Evolutionary conservation across 495 filamentous ascomycete genomes (phyloP), one percentile per base, ranked within the genome.

Genomic region (Daldinia grandis): DNA sequence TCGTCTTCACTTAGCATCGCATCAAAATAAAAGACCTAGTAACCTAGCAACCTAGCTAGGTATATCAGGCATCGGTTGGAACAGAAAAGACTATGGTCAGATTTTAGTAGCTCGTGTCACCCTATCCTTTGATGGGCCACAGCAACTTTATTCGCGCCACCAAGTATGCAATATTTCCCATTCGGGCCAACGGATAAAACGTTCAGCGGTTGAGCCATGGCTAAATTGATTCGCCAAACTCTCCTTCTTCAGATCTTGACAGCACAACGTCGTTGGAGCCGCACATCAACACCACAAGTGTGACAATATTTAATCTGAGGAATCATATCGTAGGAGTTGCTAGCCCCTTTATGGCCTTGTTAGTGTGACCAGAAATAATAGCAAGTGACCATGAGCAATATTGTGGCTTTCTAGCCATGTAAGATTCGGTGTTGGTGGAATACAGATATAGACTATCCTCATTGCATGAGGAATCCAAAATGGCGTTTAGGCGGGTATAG

Each of bases 91-190:
- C 2, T 47, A 47, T 24, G 24, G 21, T 10, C 19, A 24, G 19
- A 47, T 47, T 24, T 47, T 9, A 21, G 9, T 47, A 21, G 8
- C 19, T 47, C 42, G 42, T 47, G 8, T 47, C 14, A 9, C n/a
- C 42, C 17, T 47, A 21, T 47, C 42, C 17, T 47, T 47, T 10
- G 42, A 47, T 9, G 42, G 42, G n/a, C 42, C 10, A 28, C 49
- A 5, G 10, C 10, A 15, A 6, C 7, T 25, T 53, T 28, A 30
- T 53, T 12, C 49, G 25, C 63, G 63, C 63, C 63, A 66, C 63
- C 21, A 6, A 38, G 28, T 17, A 50, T 58, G 53, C 15, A 49
- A 28, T 8, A 21, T 8, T 6, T 57, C 14, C 40, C 38, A 30
- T 21, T 37, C 38, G 14, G 33, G 10, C 25, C 30, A 7, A 10